Base-by-base conservation (phyloP, 768 basidiomycete species). In the Boletus fagicola region DNA sequence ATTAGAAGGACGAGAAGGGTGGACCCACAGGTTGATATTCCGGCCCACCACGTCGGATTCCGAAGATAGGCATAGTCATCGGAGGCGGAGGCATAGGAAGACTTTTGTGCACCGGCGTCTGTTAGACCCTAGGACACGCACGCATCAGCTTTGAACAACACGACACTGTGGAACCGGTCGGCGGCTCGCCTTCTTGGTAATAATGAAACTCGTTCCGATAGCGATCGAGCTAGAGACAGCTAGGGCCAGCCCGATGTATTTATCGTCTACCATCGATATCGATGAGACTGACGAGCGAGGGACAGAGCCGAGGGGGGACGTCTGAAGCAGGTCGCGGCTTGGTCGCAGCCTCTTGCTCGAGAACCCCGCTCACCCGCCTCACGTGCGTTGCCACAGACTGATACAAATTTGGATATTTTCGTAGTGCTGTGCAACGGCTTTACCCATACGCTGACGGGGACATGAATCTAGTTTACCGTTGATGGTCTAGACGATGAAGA, bases 1-100 rank as follows among this genome's bases (percentile, higher is more conserved):
- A 42, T 46, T 18, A 51, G 49, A 30, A 55, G 55, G n/a, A 53
- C 2, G 26, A 28, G n/a, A 45, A 28, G 30, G 18, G 49, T 15
- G 36, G 38, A 85, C 94, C 74, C 70, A 98, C 96, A 79, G 13
- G 90, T 94, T 39, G 84, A 78, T 78, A 97, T 96, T 53, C 97
- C 96, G 4, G 87, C 87, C 96, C 96, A 99, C 96, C 96, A 99
- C 61, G 94, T 87, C 33, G 92, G 90, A 77, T 92, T 98, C 65
- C 79, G 83, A 48, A 99, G 77, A 72, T 98, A 99, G 11, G 89
- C 75, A 62, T 88, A 81, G 68, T 90, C 89, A 54, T 95, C 94
- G 1, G 92, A 90, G 44, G 90, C 87, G 48, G 80, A 74, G 49
- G 60, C 65, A 62, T 83, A 81, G 35, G 79, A 70, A 16, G 80